Base-by-base conservation (phyloP, 2,329 filamentous ascomycete species). In the Pseudopyricularia javanii region DNA sequence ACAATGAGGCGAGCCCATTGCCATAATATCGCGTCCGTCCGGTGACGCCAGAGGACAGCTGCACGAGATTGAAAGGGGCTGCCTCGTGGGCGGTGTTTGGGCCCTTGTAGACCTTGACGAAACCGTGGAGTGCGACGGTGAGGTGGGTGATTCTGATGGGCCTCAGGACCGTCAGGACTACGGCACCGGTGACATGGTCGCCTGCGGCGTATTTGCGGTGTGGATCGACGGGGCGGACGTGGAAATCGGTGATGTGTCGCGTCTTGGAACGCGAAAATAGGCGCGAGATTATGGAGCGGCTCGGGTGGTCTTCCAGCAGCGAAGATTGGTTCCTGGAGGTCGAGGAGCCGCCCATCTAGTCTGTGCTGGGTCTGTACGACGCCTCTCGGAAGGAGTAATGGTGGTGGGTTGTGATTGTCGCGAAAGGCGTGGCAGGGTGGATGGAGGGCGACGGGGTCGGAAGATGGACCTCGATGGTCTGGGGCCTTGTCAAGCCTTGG, bases 81-180 rank as follows among this genome's bases (percentile, higher is more conserved):
- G n/a, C 59, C 52, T 75, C 70, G 54, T 75, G 74, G 55, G 76
- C 77, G 56, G 73, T 75, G 49, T 75, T 75, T 35, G 80, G 76
- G 59, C 81, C 85, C 68, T 87, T 89, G 70, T 82, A 88, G 48
- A 91, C 86, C 62, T 87, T 83, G 53, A 88, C 86, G 65, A 83
- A 89, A 56, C 88, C 88, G 64, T 89, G 85, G 52, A 93, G 71
- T 55, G 82, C 80, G 56, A 91, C 84, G 11, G 86, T 86, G 49
- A 93, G 74, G 69, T 93, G 88, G 7, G 88, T 91, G 61, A 93
- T 80, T 59, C 86, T 78, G 56, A 89, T 70, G 17, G 87, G 83
- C 66, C 89, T 89, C 60, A 85, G 72, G 34, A 89, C 78, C 54
- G 81, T 84, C 60, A 91, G 71, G 56, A 88, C 74, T 49, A 91